Conservation (phyloP, 75 land plant species). For the Picea glauca region DNA sequence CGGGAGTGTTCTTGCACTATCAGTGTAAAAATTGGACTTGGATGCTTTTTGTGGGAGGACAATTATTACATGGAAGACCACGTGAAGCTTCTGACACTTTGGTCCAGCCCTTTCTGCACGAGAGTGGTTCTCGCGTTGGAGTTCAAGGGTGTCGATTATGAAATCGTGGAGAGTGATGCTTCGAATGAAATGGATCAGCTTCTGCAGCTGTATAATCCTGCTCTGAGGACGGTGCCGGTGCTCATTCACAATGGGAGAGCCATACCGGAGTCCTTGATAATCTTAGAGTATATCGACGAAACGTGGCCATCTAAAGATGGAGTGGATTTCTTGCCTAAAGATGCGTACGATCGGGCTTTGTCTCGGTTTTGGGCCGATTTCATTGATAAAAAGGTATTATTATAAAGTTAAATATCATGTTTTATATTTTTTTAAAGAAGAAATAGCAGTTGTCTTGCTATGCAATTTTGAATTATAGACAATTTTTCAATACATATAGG, state of each 20-base stretch:
- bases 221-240: constrained; percentile 18
- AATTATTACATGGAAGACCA: background rate
- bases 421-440: too few relatives aligned
- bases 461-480: too few relatives aligned
- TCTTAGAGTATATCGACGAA: constrained; percentile 26
- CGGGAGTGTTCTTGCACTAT: too few relatives aligned
- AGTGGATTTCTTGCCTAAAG: constrained; percentile 12
- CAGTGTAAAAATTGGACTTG: too few relatives aligned
- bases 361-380: constrained; percentile 24
- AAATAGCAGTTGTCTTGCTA: too few relatives aligned
- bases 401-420: too few relatives aligned
- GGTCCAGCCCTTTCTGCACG: constrained; percentile 29
- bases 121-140: constrained; percentile 19
- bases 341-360: constrained; percentile 16
- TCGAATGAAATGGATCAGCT: constrained; percentile 5
- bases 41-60: too few relatives aligned
- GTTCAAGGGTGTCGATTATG: constrained; percentile 20
- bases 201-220: constrained; percentile 19
- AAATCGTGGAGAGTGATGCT: constrained; percentile 6
- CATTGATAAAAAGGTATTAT: constrained; percentile 12
- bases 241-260: constrained; percentile 30
- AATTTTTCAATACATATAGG: too few relatives aligned
- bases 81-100: constrained; percentile 12
- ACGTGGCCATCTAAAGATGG: constrained; percentile 18
- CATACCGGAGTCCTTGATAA: constrained; percentile 20